phyloP scores from a whole-genome alignment of 1,284 basidiomycete species.

The Takashimella koratensis region DNA sequence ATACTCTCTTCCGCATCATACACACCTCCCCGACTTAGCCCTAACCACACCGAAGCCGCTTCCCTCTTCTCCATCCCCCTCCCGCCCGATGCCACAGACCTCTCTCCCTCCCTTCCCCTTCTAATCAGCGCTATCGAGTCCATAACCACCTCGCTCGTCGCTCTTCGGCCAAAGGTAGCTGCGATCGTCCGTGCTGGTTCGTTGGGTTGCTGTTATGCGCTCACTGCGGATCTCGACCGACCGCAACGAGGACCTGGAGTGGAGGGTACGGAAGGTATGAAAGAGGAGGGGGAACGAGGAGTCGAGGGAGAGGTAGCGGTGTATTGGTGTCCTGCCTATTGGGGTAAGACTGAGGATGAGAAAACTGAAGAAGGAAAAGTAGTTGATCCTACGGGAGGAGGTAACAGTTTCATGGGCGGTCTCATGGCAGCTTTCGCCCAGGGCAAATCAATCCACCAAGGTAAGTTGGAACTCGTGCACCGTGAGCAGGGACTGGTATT shows the following conservation, averaged over 20 bases:
- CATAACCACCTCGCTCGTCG: conserved; percentile 13
- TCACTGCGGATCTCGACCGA: conserved; percentile 9
- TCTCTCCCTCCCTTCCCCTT: too few relatives aligned
- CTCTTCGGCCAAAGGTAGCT: conserved; percentile 17
- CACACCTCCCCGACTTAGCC: conserved; percentile 20
- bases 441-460: conserved; percentile 28
- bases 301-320: conserved; percentile 11
- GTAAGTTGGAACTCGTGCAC: conserved; percentile 27
- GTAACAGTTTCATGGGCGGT: conserved; percentile 47
- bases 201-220: conserved; percentile 29
- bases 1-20: too few relatives aligned
- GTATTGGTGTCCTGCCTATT: conserved; percentile 34
- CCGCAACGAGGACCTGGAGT: too few relatives aligned
- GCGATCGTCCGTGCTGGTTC: conserved; percentile 30
- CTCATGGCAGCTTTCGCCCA: conserved; percentile 36
- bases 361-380: conserved; percentile 14
- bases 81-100: conserved; percentile 1
- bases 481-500: too few relatives aligned
- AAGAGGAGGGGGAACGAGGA: background rate
- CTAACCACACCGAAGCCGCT: conserved; percentile 45
- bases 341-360: conserved; percentile 3
- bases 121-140: conserved; percentile 12
- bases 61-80: conserved; percentile 22
- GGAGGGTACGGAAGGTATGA: background rate
- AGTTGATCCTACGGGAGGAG: conserved; percentile 45